Base-by-base conservation (phyloP, 371 early-diverging fungal genomes). In the Parasitella parasitica region DNA sequence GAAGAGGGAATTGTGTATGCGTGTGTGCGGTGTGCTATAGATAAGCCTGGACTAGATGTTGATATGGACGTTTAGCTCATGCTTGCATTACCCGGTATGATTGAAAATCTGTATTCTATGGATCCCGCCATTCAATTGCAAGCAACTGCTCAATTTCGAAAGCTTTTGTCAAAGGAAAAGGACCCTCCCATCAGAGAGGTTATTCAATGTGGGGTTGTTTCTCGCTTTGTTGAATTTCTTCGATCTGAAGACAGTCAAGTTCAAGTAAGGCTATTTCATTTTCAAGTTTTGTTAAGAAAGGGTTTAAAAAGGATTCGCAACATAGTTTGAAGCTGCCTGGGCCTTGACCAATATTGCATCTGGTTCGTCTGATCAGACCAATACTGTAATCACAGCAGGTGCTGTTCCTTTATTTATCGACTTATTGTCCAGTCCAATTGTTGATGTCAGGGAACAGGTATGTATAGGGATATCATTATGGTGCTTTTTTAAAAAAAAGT, bases 291-390 rank as follows among this genome's bases (percentile, higher is more conserved):
- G n/a, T n/a, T n/a, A n/a, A n/a, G n/a, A n/a, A 49, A 9, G 34
- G 35, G 16, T 18, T 12, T n/a, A 53, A 53, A 1, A 26, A 3
- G 27, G 4, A 52, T 0, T 49, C 38, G 13, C 28, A 15, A 15
- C 4, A 49, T 28, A 97, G 94, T 97, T 99, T 78, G 99, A 99
- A 79, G 93, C 99, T 52, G 99, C 99, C 24, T 99, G 99, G 99
- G 99, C 98, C 20, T 82, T 99, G 67, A 99, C 99, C 59, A 99
- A 99, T 79, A 99, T 99, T 77, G 99, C 99, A 16, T 99, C 99
- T 15, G 99, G 99, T 34, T 92, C 95, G 13, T 91, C 97, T 2
- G 77, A 87, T 60, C 99, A 99, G 79, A 99, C 99, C 4, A 86
- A 92, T 71, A 87, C 86, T 54, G 97, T 99, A 13, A 93, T 99